These are phyloP conservation scores for Myriosclerotinia scirpicola DNA, from an alignment of 2,329 filamentous ascomycete species.

Conservation along the genomic window DNA sequence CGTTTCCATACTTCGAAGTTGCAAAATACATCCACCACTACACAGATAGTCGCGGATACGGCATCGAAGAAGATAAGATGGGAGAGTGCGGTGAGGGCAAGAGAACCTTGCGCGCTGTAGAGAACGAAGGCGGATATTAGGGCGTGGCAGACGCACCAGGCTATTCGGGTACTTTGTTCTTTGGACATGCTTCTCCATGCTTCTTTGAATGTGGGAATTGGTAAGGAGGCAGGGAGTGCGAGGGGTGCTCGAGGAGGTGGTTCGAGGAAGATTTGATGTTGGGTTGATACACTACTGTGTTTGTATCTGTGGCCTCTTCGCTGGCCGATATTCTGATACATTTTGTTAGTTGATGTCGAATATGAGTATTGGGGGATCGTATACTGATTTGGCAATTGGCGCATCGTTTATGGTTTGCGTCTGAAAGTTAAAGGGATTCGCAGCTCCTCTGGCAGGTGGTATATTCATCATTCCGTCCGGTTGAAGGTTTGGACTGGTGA, in stretches of 20 bases:
- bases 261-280: slow-evolving; percentile 94
- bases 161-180: slow-evolving; percentile 78
- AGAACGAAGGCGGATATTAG: slow-evolving; percentile 81
- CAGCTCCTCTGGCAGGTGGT: slow-evolving; percentile 37
- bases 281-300: slow-evolving; percentile 84
- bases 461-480: slow-evolving; percentile 40
- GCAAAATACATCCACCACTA: slow-evolving; percentile 85
- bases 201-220: slow-evolving; percentile 85
- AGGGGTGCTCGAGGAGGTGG: slow-evolving; percentile 82
- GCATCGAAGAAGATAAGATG: slow-evolving; percentile 96
- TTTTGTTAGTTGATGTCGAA: slow-evolving; percentile 16
- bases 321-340: slow-evolving; percentile 77
- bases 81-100: slow-evolving; percentile 88
- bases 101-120: slow-evolving; percentile 79
- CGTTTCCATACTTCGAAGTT: slow-evolving; percentile 99
- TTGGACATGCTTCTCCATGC: slow-evolving; percentile 86
- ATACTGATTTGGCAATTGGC: slow-evolving; percentile 71
- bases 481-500: slow-evolving; percentile 27
- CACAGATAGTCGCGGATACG: slow-evolving; percentile 85
- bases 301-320: slow-evolving; percentile 97
- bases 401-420: slow-evolving; percentile 73
- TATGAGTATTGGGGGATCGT: slow-evolving; percentile 36
- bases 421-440: slow-evolving; percentile 92
- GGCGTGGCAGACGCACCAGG: slow-evolving; percentile 89
- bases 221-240: slow-evolving; percentile 85